Evolutionary conservation across 2,329 filamentous ascomycete species (phyloP).

Genomic region (Periglandula ipomoeae): DNA sequence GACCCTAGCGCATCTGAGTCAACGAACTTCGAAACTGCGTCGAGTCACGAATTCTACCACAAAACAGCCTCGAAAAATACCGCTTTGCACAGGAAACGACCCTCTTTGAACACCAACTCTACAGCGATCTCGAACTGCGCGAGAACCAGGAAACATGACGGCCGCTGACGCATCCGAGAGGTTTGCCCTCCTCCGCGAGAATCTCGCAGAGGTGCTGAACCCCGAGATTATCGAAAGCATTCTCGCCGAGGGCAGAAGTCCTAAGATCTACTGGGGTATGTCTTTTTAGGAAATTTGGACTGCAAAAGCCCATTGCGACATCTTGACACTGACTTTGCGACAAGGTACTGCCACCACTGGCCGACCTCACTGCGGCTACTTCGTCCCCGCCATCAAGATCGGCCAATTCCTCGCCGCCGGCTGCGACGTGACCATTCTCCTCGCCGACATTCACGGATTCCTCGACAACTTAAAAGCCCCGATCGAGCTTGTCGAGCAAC

Average conservation of each 20-base stretch:
- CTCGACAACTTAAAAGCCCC: constrained; percentile 81
- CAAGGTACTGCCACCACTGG: constrained; percentile 72
- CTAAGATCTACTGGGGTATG: constrained; percentile 77
- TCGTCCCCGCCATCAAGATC: constrained; percentile 81
- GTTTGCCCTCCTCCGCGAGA: constrained; percentile 67
- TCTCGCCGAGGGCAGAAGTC: constrained; percentile 57
- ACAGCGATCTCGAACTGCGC: neutral
- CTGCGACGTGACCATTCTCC: constrained; percentile 71
- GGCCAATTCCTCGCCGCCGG: constrained; percentile 79
- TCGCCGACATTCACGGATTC: constrained; percentile 68
- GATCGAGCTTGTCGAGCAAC: constrained; percentile 73
- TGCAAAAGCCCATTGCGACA: neutral
- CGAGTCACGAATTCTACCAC: neutral
- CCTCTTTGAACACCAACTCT: neutral
- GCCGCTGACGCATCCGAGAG: constrained; percentile 43
- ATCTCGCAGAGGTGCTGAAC: constrained; percentile 75
- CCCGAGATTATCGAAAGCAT: constrained; percentile 73
- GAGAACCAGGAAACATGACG: constrained; percentile 11
- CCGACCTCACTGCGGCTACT: constrained; percentile 83
- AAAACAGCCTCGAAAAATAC: neutral
- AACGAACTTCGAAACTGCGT: neutral
- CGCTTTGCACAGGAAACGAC: neutral
- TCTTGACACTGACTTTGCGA: neutral
- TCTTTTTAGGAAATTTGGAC: neutral
- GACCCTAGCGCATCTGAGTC: neutral